Evolutionary conservation across 352 stramenopile species (phyloP), one percentile per base, ranked within the genome.

Genomic region (Globisporangium irregulare): DNA sequence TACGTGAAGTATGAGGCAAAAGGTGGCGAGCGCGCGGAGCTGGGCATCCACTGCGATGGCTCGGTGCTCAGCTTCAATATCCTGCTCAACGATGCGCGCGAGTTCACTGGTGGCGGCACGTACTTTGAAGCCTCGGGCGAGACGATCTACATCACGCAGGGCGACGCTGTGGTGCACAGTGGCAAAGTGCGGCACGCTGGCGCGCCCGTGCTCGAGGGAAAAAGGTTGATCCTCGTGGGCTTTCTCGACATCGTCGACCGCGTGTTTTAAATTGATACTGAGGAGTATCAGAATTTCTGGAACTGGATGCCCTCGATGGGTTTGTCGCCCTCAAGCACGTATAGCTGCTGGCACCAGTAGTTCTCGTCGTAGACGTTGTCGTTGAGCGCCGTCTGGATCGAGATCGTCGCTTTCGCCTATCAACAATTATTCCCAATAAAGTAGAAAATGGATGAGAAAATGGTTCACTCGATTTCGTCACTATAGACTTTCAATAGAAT

Each of bases 61-160:
- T 98, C 93, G 8, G 80, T 97, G 4, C 68, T 98, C n/a, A 98
- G 93, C n/a, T 98, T 98, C 72, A 98, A 97, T 61, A 72, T 98
- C 22, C 61, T 98, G 58, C 76, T 98, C 8, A 97, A 97, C 72
- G 67, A 78, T 6, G 71, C 73, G 0, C 50, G 74, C 12, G 87
- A 97, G 24, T 98, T 98, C 72, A 77, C 84, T 22, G 95, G 94
- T 50, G 95, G 95, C 22, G 95, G 95, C 43, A 98, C 95, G 18
- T 97, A 92, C 64, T 98, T 98, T 67, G 91, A 97, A 72, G 84
- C 79, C 24, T 78, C 79, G 9, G 69, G 89, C 38, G 70, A 67
- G 15, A 95, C 85, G 0, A 65, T 95, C 2, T 84, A 91, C 66
- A 89, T 91, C 57, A 70, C 81, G 7, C 82, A 95, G 66, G 95